phyloP scores from a whole-genome alignment of 164 flowering plant species.

The Vitis rupestris region DNA sequence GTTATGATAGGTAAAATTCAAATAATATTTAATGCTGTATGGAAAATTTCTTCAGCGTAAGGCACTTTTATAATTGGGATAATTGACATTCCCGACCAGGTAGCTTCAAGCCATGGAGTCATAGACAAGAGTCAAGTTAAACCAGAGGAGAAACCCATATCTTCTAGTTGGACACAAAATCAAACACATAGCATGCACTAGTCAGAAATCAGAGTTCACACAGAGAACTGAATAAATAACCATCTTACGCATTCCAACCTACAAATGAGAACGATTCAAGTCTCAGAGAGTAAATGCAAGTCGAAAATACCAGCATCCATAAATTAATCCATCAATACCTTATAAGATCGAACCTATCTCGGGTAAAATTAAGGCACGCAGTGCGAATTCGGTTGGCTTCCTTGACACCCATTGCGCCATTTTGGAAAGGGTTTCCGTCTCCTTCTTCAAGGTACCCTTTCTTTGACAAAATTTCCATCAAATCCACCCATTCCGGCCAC shows the following conservation, averaged over 20 bases:
- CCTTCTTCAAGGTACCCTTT: conserved; percentile 46
- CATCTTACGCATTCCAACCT: too few relatives aligned
- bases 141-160: background rate
- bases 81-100: too few relatives aligned
- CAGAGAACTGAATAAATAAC: too few relatives aligned
- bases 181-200: conserved; percentile 27
- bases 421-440: conserved; percentile 34
- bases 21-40: too few relatives aligned
- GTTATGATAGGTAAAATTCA: too few relatives aligned
- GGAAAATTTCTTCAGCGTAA: too few relatives aligned
- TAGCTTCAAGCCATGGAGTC: too few relatives aligned
- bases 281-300: background rate
- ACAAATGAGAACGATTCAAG: background rate
- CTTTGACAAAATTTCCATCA: conserved; percentile 54
- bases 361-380: conserved; percentile 71
- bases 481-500: conserved; percentile 78
- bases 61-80: too few relatives aligned
- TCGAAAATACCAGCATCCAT: background rate
- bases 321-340: conserved; percentile 35
- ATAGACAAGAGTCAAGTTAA: too few relatives aligned
- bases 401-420: conserved; percentile 36
- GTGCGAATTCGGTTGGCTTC: conserved; percentile 64
- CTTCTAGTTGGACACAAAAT: conserved; percentile 6
- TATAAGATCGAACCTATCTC: conserved; percentile 54
- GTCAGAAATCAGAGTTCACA: too few relatives aligned